phyloP scores from a whole-genome alignment of 1,284 basidiomycete species.

The Leccinum griseonigrum region DNA sequence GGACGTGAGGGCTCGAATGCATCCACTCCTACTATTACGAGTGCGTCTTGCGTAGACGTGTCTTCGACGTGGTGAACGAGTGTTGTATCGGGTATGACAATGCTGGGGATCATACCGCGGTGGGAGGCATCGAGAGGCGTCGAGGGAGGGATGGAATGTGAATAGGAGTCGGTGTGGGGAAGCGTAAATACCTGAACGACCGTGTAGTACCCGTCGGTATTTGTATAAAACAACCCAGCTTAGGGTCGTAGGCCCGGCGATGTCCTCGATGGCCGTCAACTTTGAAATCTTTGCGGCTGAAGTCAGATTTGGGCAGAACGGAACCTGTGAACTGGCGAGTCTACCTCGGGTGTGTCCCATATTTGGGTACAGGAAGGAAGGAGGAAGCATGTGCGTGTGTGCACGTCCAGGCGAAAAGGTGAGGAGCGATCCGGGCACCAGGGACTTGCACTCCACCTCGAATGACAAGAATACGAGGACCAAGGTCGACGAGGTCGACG shows the following conservation, averaged over 20 bases:
- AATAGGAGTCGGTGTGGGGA: not conserved
- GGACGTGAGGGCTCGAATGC: slow-evolving; percentile 10
- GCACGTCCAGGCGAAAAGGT: slow-evolving; percentile 18
- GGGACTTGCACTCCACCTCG: not conserved
- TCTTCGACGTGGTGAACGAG: slow-evolving; percentile 16
- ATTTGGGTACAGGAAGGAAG: slow-evolving; percentile 10
- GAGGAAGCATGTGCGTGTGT: slow-evolving; percentile 1
- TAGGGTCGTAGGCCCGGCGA: not conserved
- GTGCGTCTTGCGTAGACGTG: slow-evolving; percentile 7
- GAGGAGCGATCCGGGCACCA: not conserved
- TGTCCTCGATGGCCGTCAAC: not conserved
- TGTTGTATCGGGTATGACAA: not conserved
- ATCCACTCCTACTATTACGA: slow-evolving; percentile 11
- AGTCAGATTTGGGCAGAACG: not conserved
- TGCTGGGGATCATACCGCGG: slow-evolving; percentile 1
- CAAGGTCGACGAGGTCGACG: slow-evolving; percentile 10
- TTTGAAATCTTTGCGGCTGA: slow-evolving; percentile 1
- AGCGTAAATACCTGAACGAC: slow-evolving; percentile 15
- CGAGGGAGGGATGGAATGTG: not conserved
- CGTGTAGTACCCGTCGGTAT: slow-evolving; percentile 6
- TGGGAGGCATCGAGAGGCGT: slow-evolving; percentile 13
- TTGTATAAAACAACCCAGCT: slow-evolving; percentile 3
- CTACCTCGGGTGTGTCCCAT: slow-evolving; percentile 2
- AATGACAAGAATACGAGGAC: slow-evolving; percentile 16
- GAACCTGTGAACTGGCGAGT: not conserved